Base-by-base conservation (phyloP, 306 rosid genomes). In the Cicer pinnatifidum region DNA sequence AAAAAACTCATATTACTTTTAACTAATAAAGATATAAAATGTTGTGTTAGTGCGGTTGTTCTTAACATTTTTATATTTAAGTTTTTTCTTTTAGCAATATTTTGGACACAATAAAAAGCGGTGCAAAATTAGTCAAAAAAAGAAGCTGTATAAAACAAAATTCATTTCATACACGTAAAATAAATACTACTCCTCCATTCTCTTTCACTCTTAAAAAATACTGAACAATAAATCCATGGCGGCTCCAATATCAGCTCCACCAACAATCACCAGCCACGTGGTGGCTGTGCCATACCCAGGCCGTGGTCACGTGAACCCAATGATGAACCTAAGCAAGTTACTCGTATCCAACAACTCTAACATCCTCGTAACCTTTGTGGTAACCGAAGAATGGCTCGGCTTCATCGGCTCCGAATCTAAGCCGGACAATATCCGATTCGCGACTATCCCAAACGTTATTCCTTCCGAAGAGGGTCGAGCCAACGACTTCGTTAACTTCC, bases 381-480 rank as follows among this genome's bases (percentile, higher is more conserved):
- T 86, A 83, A 89, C 93, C 7, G 77, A 86, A 50, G 94, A 89
- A 64, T 89, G 94, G 94, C 80, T 80, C 15, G 35, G 82, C 35
- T 37, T 78, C 66, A 75, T 89, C 17, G 54, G 64, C 6, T 79
- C 93, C 43, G 83, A 85, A 0, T 71, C 75, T 10, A 86, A 78
- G 4, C 88, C 81, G 6, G 37, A 67, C 11, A 86, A 82, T 65
- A 44, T 89, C 6, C 76, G 75, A 11, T 80, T 82, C 70, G 64
- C 79, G 40, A 35, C 91, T 0, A 80, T 89, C 6, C 91, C 94
- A 4, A 86, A 87, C 40, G 86, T 87, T 12, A 72, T 85, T 50
- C 92, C 90, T 11, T 78, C 92, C 41, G 91, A 83, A 76, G 28
- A 33, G 6, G 84, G 58, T 16, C 80, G 86, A 6, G 83, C 79